phyloP scores from a whole-genome alignment of 108 stramenopile species.

The Skeletonema menzelii region DNA sequence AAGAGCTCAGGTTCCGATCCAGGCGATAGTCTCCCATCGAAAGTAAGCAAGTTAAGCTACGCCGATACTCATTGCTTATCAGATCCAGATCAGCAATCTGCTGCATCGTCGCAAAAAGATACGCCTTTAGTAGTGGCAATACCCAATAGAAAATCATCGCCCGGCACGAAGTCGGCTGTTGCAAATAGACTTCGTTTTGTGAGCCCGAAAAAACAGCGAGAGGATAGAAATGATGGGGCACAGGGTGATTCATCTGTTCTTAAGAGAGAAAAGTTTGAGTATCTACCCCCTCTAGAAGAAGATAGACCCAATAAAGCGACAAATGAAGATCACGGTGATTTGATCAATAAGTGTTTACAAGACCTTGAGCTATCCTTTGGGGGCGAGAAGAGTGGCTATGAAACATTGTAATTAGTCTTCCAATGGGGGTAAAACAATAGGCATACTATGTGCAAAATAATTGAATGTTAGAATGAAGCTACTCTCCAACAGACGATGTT shows the following conservation, averaged over 20 bases:
- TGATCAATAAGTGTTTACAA: slow-evolving; percentile 29
- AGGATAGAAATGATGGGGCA: slow-evolving; percentile 29
- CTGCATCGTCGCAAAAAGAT: slow-evolving; percentile 10
- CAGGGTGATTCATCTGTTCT: slow-evolving; percentile 1
- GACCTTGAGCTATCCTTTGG: slow-evolving; percentile 20
- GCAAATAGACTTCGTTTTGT: background rate
- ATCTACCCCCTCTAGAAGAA: slow-evolving; percentile 17
- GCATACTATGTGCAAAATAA: background rate
- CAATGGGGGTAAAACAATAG: background rate
- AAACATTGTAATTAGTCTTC: background rate
- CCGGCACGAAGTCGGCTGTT: background rate
- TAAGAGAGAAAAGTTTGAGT: slow-evolving; percentile 23
- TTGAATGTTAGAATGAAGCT: background rate
- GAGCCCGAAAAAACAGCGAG: slow-evolving; percentile 8
- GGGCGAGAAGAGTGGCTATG: background rate
- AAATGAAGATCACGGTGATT: slow-evolving; percentile 30
- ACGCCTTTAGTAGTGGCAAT: slow-evolving; percentile 24
- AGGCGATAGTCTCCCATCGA: slow-evolving; percentile 9
- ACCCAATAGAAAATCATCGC: slow-evolving; percentile 2
- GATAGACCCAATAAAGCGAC: slow-evolving; percentile 1
- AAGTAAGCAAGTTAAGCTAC: slow-evolving; percentile 29
- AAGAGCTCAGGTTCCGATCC: slow-evolving; percentile 2
- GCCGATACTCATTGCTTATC: slow-evolving; percentile 23
- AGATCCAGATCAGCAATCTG: slow-evolving; percentile 1
- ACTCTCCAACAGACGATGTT: background rate